These are phyloP conservation scores for Beauveria medogensis DNA, from an alignment of 2,329 filamentous ascomycete genomes.

Conservation along the genomic window DNA sequence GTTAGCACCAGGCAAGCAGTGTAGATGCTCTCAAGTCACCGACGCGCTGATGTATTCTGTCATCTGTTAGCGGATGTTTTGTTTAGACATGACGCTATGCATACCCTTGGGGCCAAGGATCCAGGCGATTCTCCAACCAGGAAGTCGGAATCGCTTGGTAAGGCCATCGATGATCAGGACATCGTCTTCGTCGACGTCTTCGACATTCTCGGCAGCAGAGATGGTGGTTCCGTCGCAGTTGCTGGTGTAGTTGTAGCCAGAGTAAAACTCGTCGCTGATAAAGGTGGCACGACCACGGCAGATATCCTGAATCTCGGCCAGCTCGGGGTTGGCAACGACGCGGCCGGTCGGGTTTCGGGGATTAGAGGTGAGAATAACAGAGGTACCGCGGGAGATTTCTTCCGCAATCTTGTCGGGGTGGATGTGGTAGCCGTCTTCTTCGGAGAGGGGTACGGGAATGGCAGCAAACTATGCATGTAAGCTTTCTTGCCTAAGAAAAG, in stretches of 20 bases:
- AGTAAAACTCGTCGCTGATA: conserved; percentile 96
- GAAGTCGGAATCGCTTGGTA: conserved; percentile 92
- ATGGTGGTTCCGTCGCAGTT: conserved; percentile 87
- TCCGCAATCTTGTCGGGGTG: conserved; percentile 88
- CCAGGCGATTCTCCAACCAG: conserved; percentile 95
- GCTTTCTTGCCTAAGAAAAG: not conserved
- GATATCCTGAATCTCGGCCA: conserved; percentile 86
- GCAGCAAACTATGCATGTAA: conserved; percentile 58
- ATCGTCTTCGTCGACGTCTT: conserved; percentile 82
- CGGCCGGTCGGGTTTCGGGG: conserved; percentile 90
- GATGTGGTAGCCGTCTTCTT: conserved; percentile 86
- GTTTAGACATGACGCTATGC: conserved; percentile 6
- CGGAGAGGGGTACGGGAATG: conserved; percentile 75
- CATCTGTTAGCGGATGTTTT: not conserved
- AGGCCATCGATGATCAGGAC: conserved; percentile 92
- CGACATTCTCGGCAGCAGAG: conserved; percentile 79
- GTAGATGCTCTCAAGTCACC: conserved; percentile 18
- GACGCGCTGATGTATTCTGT: conserved; percentile 79
- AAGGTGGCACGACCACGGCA: conserved; percentile 85
- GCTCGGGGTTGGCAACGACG: conserved; percentile 75
- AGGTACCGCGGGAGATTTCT: conserved; percentile 77
- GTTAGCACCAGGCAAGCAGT: conserved; percentile 12
- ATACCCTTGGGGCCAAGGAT: conserved; percentile 76
- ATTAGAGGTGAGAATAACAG: conserved; percentile 89
- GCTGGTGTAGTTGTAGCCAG: conserved; percentile 90